Conservation (phyloP, 2,329 filamentous ascomycete genomes). For the Plenodomus lindquistii region DNA sequence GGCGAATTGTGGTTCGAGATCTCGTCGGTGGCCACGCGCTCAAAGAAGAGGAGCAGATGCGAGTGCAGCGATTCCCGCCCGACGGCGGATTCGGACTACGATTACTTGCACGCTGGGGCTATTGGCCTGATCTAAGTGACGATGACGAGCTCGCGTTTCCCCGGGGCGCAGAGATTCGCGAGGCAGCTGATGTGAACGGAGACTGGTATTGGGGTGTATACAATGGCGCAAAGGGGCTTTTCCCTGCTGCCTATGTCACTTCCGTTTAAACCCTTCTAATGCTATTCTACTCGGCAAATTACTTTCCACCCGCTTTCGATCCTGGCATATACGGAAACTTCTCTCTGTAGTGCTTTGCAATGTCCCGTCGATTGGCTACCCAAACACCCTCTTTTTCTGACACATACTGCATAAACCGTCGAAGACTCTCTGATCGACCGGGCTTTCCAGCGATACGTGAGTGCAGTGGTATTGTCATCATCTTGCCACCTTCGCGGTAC, state of each 20-base stretch:
- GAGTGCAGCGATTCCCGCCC: constrained; percentile 63
- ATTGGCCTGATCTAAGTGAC: constrained; percentile 68
- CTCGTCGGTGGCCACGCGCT: constrained; percentile 77
- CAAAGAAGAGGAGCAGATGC: constrained; percentile 57
- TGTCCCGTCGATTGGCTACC: constrained; percentile 58
- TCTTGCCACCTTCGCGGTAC: constrained; percentile 56
- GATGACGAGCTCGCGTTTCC: constrained; percentile 84
- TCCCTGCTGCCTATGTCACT: constrained; percentile 74
- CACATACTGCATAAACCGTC: constrained; percentile 59
- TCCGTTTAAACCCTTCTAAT: too few species aligned
- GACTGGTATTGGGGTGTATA: constrained; percentile 91
- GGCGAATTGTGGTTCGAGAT: constrained; percentile 69
- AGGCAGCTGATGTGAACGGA: constrained; percentile 84
- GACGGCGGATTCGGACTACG: constrained; percentile 72
- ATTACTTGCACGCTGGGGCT: constrained; percentile 72
- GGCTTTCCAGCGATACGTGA: constrained; percentile 58
- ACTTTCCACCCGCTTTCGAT: constrained; percentile 14
- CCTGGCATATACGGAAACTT: constrained; percentile 50
- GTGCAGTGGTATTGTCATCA: constrained; percentile 62
- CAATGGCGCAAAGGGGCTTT: constrained; percentile 77
- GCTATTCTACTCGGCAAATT: too few species aligned
- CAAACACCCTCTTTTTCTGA: constrained; percentile 57
- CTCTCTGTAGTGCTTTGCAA: constrained; percentile 54
- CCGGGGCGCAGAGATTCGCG: constrained; percentile 76
- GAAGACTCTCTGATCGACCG: constrained; percentile 55